Evolutionary conservation across 2,329 filamentous ascomycete genomes (phyloP).

Genomic region (Aspergillus pseudoglaucus): DNA sequence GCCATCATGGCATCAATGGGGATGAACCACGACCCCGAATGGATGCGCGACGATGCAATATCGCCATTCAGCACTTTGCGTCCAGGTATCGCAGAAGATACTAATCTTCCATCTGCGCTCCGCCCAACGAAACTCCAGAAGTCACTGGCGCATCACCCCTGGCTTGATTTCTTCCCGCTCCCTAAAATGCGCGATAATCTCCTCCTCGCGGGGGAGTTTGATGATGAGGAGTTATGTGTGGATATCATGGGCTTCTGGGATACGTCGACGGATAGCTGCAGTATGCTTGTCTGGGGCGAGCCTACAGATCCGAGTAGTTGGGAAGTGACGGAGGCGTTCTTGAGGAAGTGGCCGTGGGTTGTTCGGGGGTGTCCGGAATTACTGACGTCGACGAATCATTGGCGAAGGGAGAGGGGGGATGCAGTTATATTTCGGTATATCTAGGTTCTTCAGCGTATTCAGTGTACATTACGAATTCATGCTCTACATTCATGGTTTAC

Average conservation of each 20-base stretch:
- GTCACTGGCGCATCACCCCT: constrained; percentile 36
- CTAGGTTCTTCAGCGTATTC: neutral
- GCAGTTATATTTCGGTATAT: constrained; percentile 22
- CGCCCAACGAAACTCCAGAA: constrained; percentile 36
- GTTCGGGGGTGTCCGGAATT: constrained; percentile 20
- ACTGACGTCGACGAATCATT: constrained; percentile 20
- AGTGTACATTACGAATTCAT: neutral
- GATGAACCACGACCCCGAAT: constrained; percentile 7
- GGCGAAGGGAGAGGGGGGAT: constrained; percentile 20
- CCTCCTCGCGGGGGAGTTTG: constrained; percentile 25
- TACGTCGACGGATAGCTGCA: constrained; percentile 16
- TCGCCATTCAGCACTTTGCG: constrained; percentile 18
- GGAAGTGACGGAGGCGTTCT: constrained; percentile 44
- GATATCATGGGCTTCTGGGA: constrained; percentile 34
- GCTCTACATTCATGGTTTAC: neutral
- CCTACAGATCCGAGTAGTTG: constrained; percentile 41
- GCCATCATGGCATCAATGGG: constrained; percentile 25
- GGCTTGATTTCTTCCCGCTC: constrained; percentile 28
- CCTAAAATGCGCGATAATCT: constrained; percentile 38
- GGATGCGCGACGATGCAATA: constrained; percentile 23
- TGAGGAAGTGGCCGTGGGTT: constrained; percentile 40
- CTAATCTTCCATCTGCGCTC: constrained; percentile 20
- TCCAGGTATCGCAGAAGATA: constrained; percentile 5
- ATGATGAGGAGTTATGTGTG: constrained; percentile 31
- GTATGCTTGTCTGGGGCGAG: constrained; percentile 46